Percentiles rank a stretch among this genome's conserved stretches.
These are phyloP conservation scores for Leccinum proliferum DNA, from an alignment of 1,284 basidiomycete genomes.

Conservation along the genomic window DNA sequence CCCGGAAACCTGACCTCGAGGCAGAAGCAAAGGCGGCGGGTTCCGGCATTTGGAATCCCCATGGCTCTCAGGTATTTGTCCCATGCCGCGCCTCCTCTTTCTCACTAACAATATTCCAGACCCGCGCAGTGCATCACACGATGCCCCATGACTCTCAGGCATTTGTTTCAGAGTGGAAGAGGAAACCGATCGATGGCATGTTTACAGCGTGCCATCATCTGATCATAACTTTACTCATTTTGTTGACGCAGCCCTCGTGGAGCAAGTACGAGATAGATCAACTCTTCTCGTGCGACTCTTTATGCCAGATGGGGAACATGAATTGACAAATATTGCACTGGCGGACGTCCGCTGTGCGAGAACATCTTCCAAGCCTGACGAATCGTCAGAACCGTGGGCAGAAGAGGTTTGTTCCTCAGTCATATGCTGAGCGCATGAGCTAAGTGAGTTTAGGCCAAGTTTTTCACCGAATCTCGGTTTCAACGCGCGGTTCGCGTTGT, in stretches of 20 bases:
- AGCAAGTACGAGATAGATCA: conserved; percentile 91
- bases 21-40: conserved; percentile 73
- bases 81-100: neutral
- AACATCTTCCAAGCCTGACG: conserved; percentile 67
- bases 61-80: conserved; percentile 65
- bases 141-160: conserved; percentile 90
- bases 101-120: conserved; percentile 36
- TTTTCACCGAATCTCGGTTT: conserved; percentile 91
- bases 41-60: conserved; percentile 85
- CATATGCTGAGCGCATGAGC: neutral
- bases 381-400: conserved; percentile 74
- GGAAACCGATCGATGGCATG: conserved; percentile 80
- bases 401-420: conserved; percentile 60
- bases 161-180: conserved; percentile 91
- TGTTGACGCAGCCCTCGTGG: conserved; percentile 68
- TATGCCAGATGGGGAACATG: conserved; percentile 85
- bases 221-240: conserved; percentile 1
- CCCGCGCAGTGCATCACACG: conserved; percentile 71
- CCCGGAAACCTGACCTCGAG: no score
- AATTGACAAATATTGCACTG: conserved; percentile 78
- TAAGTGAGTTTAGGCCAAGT: conserved; percentile 66
- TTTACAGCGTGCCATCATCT: neutral
- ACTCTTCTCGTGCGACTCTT: conserved; percentile 87
- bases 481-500: conserved; percentile 86
- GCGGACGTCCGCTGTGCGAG: conserved; percentile 85